Evolutionary conservation across 1,139 yeast species (phyloP), one percentile per base, ranked within the genome.

Genomic region (Taphrina wiesneri): DNA sequence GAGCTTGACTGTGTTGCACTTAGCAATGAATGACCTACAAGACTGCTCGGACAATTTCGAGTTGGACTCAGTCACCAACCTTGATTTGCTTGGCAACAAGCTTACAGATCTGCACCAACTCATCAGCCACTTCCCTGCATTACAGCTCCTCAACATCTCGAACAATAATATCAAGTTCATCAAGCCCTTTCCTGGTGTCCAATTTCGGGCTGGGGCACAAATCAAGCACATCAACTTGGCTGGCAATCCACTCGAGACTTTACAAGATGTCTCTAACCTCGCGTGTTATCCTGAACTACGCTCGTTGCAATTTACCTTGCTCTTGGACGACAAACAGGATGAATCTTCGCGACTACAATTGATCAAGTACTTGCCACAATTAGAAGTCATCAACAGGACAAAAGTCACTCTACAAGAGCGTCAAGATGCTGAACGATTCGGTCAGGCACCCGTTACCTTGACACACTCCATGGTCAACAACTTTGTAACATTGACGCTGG

Each of bases 361-460:
- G 17, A 54, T 54, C 32, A 23, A 41, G 49, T n/a, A n/a, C 23
- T 13, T 49, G 19, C 64, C 64, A 28, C 49, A 36, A 11, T 45
- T 60, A 13, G 30, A 60, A 15, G 39, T 51, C 6, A 21, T 60
- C 28, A 60, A 60, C 30, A 25, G 41, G 17, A 60, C 64, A 5
- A 41, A 41, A 28, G 46, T 60, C 51, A 60, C 64, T 7, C 51
- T 17, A 32, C 64, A 60, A 30, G 64, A 60, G 41, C 57, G 64
- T n/a, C 51, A 60, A 28, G 64, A 60, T 51, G 64, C 64, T n/a
- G 49, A 21, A 1, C 23, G 26, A 13, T 23, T 49, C 11, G 64
- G 46, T 26, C 41, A 19, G 17, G 17, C 64, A 17, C 28, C 43
- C 6, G 17, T 15, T 21, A 32, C 19, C 11, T 9, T 34, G 19